Evolutionary conservation across 192 early-diverging fungal species (phyloP).

Genomic region (Umbelopsis sp.): DNA sequence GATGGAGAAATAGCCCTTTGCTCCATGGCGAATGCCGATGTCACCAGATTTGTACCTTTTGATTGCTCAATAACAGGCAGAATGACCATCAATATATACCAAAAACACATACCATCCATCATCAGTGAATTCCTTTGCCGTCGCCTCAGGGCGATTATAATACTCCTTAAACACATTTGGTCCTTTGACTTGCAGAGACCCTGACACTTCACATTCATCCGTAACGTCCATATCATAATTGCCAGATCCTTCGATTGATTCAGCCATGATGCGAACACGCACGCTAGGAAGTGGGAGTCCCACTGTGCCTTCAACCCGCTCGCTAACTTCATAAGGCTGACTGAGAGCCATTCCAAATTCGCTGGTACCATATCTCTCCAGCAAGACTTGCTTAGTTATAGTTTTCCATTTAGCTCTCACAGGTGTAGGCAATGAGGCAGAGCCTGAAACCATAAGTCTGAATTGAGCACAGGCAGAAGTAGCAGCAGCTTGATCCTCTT

Average conservation of each 20-base stretch:
- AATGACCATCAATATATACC: not conserved
- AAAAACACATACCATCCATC: slow-evolving; percentile 66
- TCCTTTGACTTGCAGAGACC: slow-evolving; percentile 76
- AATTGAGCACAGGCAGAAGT: slow-evolving; percentile 60
- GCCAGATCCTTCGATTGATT: slow-evolving; percentile 41
- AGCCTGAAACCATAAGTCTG: slow-evolving; percentile 80
- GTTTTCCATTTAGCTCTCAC: slow-evolving; percentile 71
- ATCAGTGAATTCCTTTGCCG: slow-evolving; percentile 65
- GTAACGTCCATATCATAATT: slow-evolving; percentile 51
- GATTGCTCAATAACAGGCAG: not conserved
- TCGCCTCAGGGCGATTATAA: slow-evolving; percentile 74
- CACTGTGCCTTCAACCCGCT: slow-evolving; percentile 63
- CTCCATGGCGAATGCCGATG: slow-evolving; percentile 57
- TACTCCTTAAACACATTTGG: slow-evolving; percentile 79
- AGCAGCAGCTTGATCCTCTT: slow-evolving; percentile 42
- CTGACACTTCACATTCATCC: slow-evolving; percentile 51
- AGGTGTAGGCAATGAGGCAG: slow-evolving; percentile 71
- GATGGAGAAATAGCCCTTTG: slow-evolving; percentile 67
- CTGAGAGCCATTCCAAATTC: slow-evolving; percentile 92
- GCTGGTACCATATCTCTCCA: slow-evolving; percentile 90
- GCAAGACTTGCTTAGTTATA: slow-evolving; percentile 68
- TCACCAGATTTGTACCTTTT: slow-evolving; percentile 79
- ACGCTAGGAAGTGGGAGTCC: slow-evolving; percentile 78
- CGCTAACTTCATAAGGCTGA: slow-evolving; percentile 47
- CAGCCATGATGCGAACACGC: slow-evolving; percentile 55